Percentiles rank a stretch among this genome's conserved stretches.
phyloP scores from a whole-genome alignment of 2,329 filamentous ascomycete species.

The Arthrobotrys entomopaga region DNA sequence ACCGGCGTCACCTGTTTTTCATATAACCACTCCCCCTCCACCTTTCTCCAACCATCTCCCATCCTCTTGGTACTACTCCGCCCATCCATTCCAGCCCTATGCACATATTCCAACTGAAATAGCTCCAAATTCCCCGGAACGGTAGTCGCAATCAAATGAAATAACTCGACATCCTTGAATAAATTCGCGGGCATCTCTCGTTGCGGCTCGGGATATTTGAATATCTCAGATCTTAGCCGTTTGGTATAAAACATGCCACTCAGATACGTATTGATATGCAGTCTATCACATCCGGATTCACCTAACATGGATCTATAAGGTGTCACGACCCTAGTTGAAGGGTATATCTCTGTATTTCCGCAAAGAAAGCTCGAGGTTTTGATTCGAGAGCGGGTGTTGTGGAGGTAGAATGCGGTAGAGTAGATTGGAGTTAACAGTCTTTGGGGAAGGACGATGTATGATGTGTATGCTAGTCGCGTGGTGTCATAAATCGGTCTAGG shows the following conservation, averaged over 20 bases:
- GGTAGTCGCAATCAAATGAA: conserved; percentile 7
- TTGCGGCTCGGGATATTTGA: conserved; percentile 2
- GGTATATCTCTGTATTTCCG: conserved; percentile 5
- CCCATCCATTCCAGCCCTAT: neutral
- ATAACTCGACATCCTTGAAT: conserved; percentile 2
- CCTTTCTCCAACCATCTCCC: conserved; percentile 32
- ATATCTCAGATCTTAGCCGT: neutral
- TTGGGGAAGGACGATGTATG: neutral
- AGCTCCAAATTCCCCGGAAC: conserved; percentile 18
- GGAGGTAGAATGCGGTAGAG: conserved; percentile 36
- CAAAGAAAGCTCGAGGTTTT: conserved; percentile 1
- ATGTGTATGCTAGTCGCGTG: neutral
- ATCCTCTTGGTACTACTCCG: conserved; percentile 3
- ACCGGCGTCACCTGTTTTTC: conserved; percentile 5
- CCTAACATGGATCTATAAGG: conserved; percentile 19
- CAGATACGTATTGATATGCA: conserved; percentile 22
- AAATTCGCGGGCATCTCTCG: neutral
- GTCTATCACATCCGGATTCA: conserved; percentile 8
- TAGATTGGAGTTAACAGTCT: conserved; percentile 34
- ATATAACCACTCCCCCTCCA: conserved; percentile 31
- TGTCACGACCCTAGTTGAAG: conserved; percentile 25
- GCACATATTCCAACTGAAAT: conserved; percentile 22
- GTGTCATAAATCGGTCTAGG: neutral
- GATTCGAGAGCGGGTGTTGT: conserved; percentile 16
- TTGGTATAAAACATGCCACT: conserved; percentile 17